phyloP scores from a whole-genome alignment of 352 stramenopile species.

The Globisporangium rhizosaccharum region DNA sequence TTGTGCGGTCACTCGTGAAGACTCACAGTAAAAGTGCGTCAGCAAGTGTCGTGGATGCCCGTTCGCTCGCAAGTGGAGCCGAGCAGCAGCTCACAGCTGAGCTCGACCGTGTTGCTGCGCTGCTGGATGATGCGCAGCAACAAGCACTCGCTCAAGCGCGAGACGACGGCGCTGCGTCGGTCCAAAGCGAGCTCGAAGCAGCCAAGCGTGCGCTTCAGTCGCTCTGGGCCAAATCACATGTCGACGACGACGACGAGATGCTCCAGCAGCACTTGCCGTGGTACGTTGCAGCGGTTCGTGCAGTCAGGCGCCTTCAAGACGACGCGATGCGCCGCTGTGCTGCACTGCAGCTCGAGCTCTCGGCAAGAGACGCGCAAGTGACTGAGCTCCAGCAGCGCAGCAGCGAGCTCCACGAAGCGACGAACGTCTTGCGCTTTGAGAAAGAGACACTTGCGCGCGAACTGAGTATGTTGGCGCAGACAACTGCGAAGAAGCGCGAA shows the following conservation, averaged over 20 bases:
- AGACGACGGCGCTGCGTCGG: conserved; percentile 20
- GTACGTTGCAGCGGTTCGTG: conserved; percentile 35
- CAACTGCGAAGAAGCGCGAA: conserved; percentile 43
- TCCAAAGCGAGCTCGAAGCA: conserved; percentile 40
- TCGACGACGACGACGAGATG: not conserved
- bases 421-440: conserved; percentile 59
- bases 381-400: conserved; percentile 23
- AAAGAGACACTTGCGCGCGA: conserved; percentile 62
- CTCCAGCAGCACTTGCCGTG: conserved; percentile 38
- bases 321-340: conserved; percentile 17
- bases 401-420: conserved; percentile 36
- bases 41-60: conserved; percentile 10
- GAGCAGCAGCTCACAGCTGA: conserved; percentile 30
- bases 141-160: conserved; percentile 24
- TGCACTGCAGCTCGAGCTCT: conserved; percentile 20
- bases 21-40: conserved; percentile 11
- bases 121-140: conserved; percentile 23
- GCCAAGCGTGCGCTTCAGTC: conserved; percentile 39
- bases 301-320: conserved; percentile 31
- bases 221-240: conserved; percentile 6
- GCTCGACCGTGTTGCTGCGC: conserved; percentile 18
- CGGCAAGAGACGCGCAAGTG: conserved; percentile 21
- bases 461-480: conserved; percentile 48
- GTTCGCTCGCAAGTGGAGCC: conserved; percentile 16
- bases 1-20: conserved; percentile 23